Evolutionary conservation across 805 yeast genomes (phyloP), one percentile per base, ranked within the genome.

Genomic region (Debaryomyces prosopidis): DNA sequence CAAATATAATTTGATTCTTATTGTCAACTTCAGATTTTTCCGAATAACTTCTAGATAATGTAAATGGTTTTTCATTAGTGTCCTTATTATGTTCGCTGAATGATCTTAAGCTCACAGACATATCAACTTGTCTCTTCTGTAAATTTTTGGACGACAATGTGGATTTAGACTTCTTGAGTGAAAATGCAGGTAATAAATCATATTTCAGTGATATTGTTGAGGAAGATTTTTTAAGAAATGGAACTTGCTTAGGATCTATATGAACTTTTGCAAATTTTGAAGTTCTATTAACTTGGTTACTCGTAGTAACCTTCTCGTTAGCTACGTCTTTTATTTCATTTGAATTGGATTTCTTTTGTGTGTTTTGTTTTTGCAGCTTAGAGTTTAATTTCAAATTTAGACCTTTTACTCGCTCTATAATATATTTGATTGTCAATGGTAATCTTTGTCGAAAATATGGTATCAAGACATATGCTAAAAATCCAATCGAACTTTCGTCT

Each of bases 401-500:
- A 11, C 77, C 79, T 47, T 77, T 80, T 39, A 81, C 65, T 43
- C 73, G 76, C 16, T 69, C 69, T 5, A 79, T 64, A 17, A 80
- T 62, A 47, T 71, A 74, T 40, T 69, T 70, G 7, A 79, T 71
- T 3, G 76, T 61, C 34, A 63, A 53, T 0, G 86, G 85, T 3
- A 79, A 59, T 47, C 65, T 73, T 45, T 72, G 73, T 40, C 68
- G 75, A 55, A 68, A 82, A 58, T 74, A 79, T 0, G 86, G 85
- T 1, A 81, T 68, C 2, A 82, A 47, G 7, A 81, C 79, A 49
- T 75, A 76, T 3, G 74, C 79, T 32, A 79, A 59, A 53, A 79
- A 81, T 3, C 80, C 82, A 15, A 60, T 50, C 0, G 76, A 63
- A 11, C 75, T 69, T 5, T 69, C 62, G 37, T 74, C 78, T 35